phyloP scores from a whole-genome alignment of 2,329 filamentous ascomycete species.

The Pseudogymnoascus destructans region DNA sequence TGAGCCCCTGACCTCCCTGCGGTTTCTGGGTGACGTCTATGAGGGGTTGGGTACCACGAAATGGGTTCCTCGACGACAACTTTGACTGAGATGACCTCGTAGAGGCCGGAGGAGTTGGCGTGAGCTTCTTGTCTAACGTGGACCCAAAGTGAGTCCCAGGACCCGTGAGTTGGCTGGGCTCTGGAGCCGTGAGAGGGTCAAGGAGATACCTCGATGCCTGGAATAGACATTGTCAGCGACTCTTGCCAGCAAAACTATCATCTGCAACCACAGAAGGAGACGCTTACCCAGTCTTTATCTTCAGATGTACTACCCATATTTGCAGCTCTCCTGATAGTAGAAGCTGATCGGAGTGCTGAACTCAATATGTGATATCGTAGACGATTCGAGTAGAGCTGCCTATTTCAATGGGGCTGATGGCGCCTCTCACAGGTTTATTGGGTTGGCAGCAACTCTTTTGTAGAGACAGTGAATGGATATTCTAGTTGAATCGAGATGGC shows the following conservation, averaged over 20 bases:
- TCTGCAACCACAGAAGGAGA: background rate
- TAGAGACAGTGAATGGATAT: constrained; percentile 2
- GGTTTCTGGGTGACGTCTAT: constrained; percentile 26
- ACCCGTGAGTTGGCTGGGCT: constrained; percentile 55
- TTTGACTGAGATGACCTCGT: constrained; percentile 36
- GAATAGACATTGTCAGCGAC: constrained; percentile 9
- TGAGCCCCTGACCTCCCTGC: background rate
- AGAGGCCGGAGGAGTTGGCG: constrained; percentile 40
- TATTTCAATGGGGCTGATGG: background rate
- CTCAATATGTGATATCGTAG: background rate
- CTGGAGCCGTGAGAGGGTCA: constrained; percentile 54
- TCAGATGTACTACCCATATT: background rate
- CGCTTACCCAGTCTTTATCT: constrained; percentile 8
- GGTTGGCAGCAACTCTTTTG: background rate
- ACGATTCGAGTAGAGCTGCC: background rate
- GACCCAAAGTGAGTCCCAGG: constrained; percentile 37
- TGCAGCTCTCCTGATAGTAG: background rate
- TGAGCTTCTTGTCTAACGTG: constrained; percentile 6
- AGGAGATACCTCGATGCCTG: constrained; percentile 56
- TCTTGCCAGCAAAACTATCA: background rate
- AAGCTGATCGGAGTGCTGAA: background rate
- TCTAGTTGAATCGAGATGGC: constrained; percentile 2
- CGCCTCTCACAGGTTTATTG: background rate
- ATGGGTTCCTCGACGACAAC: constrained; percentile 36
- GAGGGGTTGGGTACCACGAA: constrained; percentile 22